Conservation (phyloP, 768 basidiomycete genomes). For the Leccinellum rugosiceps region DNA sequence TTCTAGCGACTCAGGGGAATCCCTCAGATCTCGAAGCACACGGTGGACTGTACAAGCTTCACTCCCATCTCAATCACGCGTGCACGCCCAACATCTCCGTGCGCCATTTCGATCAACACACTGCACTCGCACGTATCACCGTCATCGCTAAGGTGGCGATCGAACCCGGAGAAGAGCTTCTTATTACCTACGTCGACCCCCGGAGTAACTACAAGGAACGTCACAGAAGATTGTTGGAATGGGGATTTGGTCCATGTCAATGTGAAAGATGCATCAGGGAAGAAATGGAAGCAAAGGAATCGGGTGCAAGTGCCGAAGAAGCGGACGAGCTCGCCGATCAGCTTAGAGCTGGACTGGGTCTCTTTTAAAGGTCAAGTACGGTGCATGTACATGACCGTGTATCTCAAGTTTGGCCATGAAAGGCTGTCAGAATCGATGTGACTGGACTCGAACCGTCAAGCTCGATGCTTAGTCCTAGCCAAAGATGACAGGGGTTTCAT, state of each 20-base stretch:
- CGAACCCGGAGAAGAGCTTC: slow-evolving; percentile 66
- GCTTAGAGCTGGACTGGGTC: slow-evolving; percentile 62
- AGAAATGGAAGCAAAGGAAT: slow-evolving; percentile 29
- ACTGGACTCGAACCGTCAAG: too few relatives aligned
- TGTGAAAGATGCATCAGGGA: slow-evolving; percentile 71
- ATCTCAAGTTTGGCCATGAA: background rate
- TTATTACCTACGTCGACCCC: slow-evolving; percentile 79
- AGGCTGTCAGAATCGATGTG: background rate
- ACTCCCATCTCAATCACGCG: slow-evolving; percentile 85
- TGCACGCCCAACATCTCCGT: slow-evolving; percentile 80
- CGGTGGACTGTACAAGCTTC: slow-evolving; percentile 81
- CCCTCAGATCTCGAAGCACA: slow-evolving; percentile 73
- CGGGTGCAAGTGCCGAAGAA: slow-evolving; percentile 4
- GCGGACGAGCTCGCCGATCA: slow-evolving; percentile 54
- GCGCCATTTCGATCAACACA: slow-evolving; percentile 69
- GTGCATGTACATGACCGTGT: background rate
- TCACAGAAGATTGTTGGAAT: slow-evolving; percentile 53
- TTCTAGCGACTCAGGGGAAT: slow-evolving; percentile 1
- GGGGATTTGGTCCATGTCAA: slow-evolving; percentile 72
- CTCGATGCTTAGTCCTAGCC: background rate
- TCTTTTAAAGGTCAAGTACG: slow-evolving; percentile 29
- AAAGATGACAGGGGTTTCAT: background rate
- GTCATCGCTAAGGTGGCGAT: slow-evolving; percentile 67
- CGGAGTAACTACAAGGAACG: slow-evolving; percentile 37
- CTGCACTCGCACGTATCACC: slow-evolving; percentile 70